These are phyloP conservation scores for Kodamaea leandrae DNA, from an alignment of 805 yeast genomes.

Conservation along the genomic window DNA sequence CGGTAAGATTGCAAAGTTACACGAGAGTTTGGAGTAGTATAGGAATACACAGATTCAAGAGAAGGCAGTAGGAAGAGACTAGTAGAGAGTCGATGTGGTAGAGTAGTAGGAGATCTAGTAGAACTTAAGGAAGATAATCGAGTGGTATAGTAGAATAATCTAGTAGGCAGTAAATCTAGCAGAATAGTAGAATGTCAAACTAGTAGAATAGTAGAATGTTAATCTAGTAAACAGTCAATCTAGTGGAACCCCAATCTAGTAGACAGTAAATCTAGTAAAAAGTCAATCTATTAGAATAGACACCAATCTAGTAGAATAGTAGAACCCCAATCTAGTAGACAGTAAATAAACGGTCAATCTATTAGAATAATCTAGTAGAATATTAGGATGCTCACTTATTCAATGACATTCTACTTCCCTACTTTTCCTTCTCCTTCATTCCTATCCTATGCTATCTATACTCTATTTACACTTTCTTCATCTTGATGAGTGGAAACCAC, in stretches of 20 bases:
- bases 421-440: background rate
- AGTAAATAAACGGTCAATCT: too few relatives aligned
- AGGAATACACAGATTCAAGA: too few relatives aligned
- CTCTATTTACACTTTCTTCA: constrained; percentile 5
- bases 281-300: too few relatives aligned
- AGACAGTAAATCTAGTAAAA: background rate
- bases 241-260: background rate
- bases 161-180: too few relatives aligned
- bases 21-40: background rate
- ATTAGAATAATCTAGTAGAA: background rate
- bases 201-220: background rate
- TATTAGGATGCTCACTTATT: too few relatives aligned
- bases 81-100: too few relatives aligned
- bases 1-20: background rate
- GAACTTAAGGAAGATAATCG: background rate
- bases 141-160: background rate
- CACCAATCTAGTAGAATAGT: too few relatives aligned
- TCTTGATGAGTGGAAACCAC: constrained; percentile 24
- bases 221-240: background rate
- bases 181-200: too few relatives aligned
- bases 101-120: too few relatives aligned
- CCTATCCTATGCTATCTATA: background rate
- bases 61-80: too few relatives aligned
- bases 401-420: too few relatives aligned
- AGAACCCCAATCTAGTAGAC: too few relatives aligned